Percentiles rank a stretch among this genome's conserved stretches.
These are phyloP conservation scores for Colletotrichum sp. DNA, from an alignment of 2,329 filamentous ascomycete species.

Conservation along the genomic window DNA sequence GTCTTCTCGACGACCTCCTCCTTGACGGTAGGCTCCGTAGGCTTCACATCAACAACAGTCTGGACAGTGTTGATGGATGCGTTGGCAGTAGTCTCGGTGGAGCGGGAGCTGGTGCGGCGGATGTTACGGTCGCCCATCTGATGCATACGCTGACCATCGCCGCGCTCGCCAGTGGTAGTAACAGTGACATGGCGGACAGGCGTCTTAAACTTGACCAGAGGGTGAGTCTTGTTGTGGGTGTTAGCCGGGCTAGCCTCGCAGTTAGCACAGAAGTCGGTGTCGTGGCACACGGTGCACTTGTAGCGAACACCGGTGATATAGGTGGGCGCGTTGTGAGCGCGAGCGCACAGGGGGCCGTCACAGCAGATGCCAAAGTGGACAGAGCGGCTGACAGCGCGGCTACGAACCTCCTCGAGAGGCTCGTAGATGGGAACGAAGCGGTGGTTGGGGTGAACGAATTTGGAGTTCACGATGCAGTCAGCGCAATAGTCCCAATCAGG, in stretches of 20 bases:
- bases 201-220: constrained; percentile 95
- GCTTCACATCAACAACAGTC: constrained; percentile 76
- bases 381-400: constrained; percentile 44
- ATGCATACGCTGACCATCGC: constrained; percentile 67
- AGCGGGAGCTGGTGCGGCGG: constrained; percentile 46
- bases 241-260: constrained; percentile 90
- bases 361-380: constrained; percentile 90
- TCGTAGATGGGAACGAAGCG: constrained; percentile 90
- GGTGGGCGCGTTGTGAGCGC: constrained; percentile 49
- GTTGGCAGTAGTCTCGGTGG: constrained; percentile 58
- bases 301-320: constrained; percentile 91
- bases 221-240: constrained; percentile 92
- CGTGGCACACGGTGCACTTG: constrained; percentile 96
- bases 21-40: constrained; percentile 48
- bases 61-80: constrained; percentile 61
- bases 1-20: constrained; percentile 29
- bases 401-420: constrained; percentile 54
- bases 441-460: constrained; percentile 77
- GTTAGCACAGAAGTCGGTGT: constrained; percentile 92
- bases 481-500: constrained; percentile 97
- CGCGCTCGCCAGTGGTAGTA: constrained; percentile 81
- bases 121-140: constrained; percentile 69
- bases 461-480: constrained; percentile 72
- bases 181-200: constrained; percentile 88
- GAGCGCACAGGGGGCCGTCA: constrained; percentile 86